Evolutionary conservation across 2,329 filamentous ascomycete genomes (phyloP).

Genomic region (Colletotrichum theobromicola): DNA sequence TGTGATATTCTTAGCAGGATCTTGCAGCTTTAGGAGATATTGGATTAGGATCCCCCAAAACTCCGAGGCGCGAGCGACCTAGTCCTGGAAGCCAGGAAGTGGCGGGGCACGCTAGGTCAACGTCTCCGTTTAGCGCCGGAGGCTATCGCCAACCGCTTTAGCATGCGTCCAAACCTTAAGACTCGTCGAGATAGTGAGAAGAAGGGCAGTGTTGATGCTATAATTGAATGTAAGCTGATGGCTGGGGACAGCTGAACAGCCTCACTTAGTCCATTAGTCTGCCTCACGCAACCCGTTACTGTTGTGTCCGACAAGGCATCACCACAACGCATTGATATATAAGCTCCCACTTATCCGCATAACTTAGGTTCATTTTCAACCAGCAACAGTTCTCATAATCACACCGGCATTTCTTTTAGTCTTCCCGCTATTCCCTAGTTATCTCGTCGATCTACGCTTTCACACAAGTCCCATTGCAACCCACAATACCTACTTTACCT

Average conservation of each 20-base stretch:
- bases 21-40: not conserved
- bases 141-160: not conserved
- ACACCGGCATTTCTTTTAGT: not conserved
- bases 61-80: not conserved
- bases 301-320: not conserved
- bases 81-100: not conserved
- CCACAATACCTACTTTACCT: not conserved
- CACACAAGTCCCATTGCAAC: not conserved
- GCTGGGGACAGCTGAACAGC: not conserved
- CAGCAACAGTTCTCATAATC: not conserved
- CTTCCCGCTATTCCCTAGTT: not conserved
- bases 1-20: not conserved
- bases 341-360: not conserved
- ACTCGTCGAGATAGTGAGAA: not conserved
- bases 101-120: not conserved
- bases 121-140: not conserved
- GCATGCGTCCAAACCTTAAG: not conserved
- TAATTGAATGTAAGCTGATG: not conserved
- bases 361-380: not conserved
- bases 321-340: not conserved
- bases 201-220: not conserved
- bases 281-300: not conserved
- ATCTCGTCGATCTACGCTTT: not conserved
- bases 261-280: not conserved
- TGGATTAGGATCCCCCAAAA: not conserved